Conservation (phyloP, 2,329 filamentous ascomycete species). For the Monilinia fructigena region DNA sequence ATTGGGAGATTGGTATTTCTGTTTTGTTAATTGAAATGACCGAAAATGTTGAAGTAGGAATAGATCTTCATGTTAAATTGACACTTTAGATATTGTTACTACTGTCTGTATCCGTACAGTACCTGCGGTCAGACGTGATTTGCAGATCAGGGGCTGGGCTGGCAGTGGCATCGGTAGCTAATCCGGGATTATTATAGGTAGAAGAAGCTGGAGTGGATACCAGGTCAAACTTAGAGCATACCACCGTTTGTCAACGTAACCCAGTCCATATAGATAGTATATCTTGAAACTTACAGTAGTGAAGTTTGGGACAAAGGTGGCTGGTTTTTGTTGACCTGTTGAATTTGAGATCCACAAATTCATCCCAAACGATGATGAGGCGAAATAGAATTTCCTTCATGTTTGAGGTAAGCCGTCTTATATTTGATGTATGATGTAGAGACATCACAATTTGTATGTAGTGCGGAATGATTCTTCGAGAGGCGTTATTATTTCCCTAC, state of each 20-base stretch:
- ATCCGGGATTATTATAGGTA: not conserved
- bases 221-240: not conserved
- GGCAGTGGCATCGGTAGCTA: not conserved
- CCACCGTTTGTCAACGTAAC: not conserved
- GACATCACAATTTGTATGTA: not conserved
- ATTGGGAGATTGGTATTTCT: not conserved
- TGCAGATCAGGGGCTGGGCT: conserved; percentile 1
- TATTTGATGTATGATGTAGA: not conserved
- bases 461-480: not conserved
- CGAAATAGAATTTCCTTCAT: not conserved
- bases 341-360: not conserved
- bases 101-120: too few species aligned
- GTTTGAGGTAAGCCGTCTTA: too few species aligned
- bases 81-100: not conserved
- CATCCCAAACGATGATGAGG: not conserved
- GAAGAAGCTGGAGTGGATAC: not conserved
- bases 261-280: not conserved
- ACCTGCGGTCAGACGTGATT: not conserved
- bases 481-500: not conserved
- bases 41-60: not conserved
- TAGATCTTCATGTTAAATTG: not conserved
- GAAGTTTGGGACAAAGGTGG: not conserved
- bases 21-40: not conserved
- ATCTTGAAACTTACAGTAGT: not conserved
- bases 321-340: conserved; percentile 1